Evolutionary conservation across 2,329 filamentous ascomycete genomes (phyloP).

Genomic region (Colletotrichum paranaense): DNA sequence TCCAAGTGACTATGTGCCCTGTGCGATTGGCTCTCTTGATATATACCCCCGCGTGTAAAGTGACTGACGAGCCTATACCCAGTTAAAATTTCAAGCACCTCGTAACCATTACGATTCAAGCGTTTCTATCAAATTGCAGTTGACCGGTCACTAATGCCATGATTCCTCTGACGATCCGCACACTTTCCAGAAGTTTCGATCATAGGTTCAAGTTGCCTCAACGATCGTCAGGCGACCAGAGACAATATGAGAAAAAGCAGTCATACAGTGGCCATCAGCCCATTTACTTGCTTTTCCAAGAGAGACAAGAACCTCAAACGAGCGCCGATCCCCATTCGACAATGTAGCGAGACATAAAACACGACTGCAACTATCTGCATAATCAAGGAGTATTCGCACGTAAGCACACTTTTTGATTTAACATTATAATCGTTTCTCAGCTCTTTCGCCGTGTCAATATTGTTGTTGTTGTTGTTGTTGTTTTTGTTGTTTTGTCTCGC

Average conservation of each 20-base stretch:
- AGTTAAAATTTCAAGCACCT: background rate
- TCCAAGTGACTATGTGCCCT: background rate
- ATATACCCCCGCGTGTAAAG: too few relatives aligned
- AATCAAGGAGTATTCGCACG: background rate
- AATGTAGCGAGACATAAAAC: background rate
- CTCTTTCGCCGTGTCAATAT: background rate
- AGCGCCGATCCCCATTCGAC: background rate
- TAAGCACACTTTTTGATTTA: background rate
- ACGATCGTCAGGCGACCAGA: background rate
- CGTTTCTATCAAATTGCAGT: background rate
- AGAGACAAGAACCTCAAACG: background rate
- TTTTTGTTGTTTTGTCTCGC: background rate
- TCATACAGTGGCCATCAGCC: background rate
- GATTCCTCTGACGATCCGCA: background rate
- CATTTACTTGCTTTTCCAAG: background rate
- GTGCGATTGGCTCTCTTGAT: background rate
- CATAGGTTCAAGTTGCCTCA: background rate
- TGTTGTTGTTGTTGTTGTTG: background rate
- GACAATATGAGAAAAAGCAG: background rate
- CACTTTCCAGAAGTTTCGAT: background rate
- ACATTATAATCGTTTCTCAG: too few relatives aligned
- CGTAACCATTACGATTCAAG: background rate
- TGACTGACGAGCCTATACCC: background rate
- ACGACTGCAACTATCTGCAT: background rate
- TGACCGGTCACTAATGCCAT: too few relatives aligned